A percentile compares a stretch with the other conserved stretches of the same genome.
Evolutionary conservation across 2,329 filamentous ascomycete species (phyloP).

Genomic region (Dothideomycetidae sp.): DNA sequence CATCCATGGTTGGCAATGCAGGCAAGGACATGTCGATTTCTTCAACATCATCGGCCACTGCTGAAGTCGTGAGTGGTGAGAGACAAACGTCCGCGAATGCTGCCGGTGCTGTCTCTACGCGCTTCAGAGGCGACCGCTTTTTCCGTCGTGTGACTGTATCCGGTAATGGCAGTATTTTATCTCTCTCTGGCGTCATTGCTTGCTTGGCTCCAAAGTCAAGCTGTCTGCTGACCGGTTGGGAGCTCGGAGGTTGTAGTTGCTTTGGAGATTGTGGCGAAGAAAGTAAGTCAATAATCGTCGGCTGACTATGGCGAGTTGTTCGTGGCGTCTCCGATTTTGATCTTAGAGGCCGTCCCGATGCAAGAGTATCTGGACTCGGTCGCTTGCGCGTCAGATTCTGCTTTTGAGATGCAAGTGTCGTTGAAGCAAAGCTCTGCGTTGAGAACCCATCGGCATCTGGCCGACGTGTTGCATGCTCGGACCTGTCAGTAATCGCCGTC

Average conservation of each 20-base stretch:
- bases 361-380: conserved; percentile 4
- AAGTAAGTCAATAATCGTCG: conserved; percentile 19
- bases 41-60: conserved; percentile 9
- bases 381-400: background rate
- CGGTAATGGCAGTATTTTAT: conserved; percentile 13
- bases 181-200: background rate
- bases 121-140: conserved; percentile 18
- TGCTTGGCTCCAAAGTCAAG: conserved; percentile 10
- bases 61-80: conserved; percentile 8
- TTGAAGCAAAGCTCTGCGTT: conserved; percentile 1
- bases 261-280: conserved; percentile 17
- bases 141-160: conserved; percentile 21
- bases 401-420: background rate
- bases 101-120: conserved; percentile 19
- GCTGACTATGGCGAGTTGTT: conserved; percentile 8
- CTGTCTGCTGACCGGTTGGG: conserved; percentile 5
- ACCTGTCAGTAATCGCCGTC: background rate
- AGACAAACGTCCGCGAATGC: conserved; percentile 5
- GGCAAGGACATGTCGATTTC: conserved; percentile 14
- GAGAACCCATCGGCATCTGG: background rate
- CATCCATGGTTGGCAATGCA: background rate
- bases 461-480: background rate
- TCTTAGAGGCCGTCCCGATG: background rate
- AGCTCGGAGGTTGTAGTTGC: conserved; percentile 11
- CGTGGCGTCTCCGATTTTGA: conserved; percentile 9